Percentiles rank a stretch among this genome's conserved stretches.
phyloP scores from a whole-genome alignment of 495 filamentous ascomycete genomes.

The Durotheca rogersii region DNA sequence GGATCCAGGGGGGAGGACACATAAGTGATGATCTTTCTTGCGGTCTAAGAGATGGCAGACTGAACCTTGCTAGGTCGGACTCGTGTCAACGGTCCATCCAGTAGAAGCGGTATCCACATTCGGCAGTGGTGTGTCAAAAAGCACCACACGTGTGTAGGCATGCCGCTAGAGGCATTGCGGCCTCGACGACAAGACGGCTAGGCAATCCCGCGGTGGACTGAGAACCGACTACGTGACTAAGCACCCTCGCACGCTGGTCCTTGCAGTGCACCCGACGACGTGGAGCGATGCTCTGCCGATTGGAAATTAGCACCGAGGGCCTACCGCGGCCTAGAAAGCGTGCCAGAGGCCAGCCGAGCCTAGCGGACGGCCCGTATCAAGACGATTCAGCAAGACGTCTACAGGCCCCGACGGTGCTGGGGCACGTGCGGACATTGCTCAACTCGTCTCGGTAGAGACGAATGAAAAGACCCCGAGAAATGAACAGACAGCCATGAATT shows the following conservation, averaged over 20 bases:
- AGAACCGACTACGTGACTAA: constrained; percentile 7
- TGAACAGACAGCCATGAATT: not conserved
- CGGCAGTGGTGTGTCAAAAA: constrained; percentile 11
- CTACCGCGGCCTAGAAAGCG: constrained; percentile 2
- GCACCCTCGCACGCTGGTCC: constrained; percentile 18
- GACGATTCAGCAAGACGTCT: constrained; percentile 1
- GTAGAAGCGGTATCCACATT: constrained; percentile 6
- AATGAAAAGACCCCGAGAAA: constrained; percentile 2
- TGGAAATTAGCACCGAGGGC: constrained; percentile 2
- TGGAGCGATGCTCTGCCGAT: constrained; percentile 14
- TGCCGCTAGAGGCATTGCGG: constrained; percentile 13
- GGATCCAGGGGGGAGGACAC: constrained; percentile 25
- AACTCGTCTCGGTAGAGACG: constrained; percentile 3
- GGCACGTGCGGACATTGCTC: constrained; percentile 1
- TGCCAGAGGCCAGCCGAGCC: constrained; percentile 2
- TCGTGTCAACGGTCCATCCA: constrained; percentile 5
- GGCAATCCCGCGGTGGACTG: constrained; percentile 11
- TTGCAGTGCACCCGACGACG: constrained; percentile 24
- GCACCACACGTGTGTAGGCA: constrained; percentile 6
- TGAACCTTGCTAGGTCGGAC: constrained; percentile 9
- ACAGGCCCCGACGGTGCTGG: constrained; percentile 1
- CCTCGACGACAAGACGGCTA: too few species aligned
- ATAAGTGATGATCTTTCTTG: constrained; percentile 10
- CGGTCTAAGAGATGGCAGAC: constrained; percentile 1
- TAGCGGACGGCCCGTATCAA: constrained; percentile 17